Percentiles rank a stretch among this genome's conserved stretches.
Conservation (phyloP, 495 filamentous ascomycete genomes). For the Penicillium mononematosum region DNA sequence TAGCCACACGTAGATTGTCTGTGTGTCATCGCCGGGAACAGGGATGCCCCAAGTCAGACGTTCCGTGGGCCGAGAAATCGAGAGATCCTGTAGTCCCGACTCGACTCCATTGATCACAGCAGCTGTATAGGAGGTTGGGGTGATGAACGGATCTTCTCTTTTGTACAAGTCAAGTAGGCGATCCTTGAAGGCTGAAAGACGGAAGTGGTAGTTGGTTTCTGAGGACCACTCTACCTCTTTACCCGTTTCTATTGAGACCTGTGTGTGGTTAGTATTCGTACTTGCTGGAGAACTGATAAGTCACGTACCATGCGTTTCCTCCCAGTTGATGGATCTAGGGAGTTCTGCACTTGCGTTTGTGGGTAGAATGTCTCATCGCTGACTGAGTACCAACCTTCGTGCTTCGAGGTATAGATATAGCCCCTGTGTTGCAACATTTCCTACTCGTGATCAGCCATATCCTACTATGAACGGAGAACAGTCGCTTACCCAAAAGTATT, state of each 20-base stretch:
- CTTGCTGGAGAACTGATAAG: neutral
- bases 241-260: constrained; percentile 78
- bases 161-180: constrained; percentile 75
- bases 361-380: constrained; percentile 97
- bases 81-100: constrained; percentile 76
- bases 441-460: constrained; percentile 31
- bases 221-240: constrained; percentile 92
- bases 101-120: constrained; percentile 68
- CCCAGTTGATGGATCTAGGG: constrained; percentile 76
- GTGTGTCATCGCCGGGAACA: constrained; percentile 76
- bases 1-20: constrained; percentile 98
- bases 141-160: constrained; percentile 67
- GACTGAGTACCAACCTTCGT: constrained; percentile 95
- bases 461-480: neutral
- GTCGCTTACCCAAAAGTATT: constrained; percentile 77
- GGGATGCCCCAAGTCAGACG: constrained; percentile 86
- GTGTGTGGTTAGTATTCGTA: constrained; percentile 17
- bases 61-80: constrained; percentile 77
- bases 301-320: constrained; percentile 65
- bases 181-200: constrained; percentile 75
- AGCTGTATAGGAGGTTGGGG: constrained; percentile 62
- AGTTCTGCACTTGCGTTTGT: constrained; percentile 65
- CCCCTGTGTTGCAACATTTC: constrained; percentile 68
- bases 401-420: constrained; percentile 80
- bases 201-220: constrained; percentile 95